Conservation (phyloP, 2,329 filamentous ascomycete genomes). For the Pseudopithomyces maydicus region DNA sequence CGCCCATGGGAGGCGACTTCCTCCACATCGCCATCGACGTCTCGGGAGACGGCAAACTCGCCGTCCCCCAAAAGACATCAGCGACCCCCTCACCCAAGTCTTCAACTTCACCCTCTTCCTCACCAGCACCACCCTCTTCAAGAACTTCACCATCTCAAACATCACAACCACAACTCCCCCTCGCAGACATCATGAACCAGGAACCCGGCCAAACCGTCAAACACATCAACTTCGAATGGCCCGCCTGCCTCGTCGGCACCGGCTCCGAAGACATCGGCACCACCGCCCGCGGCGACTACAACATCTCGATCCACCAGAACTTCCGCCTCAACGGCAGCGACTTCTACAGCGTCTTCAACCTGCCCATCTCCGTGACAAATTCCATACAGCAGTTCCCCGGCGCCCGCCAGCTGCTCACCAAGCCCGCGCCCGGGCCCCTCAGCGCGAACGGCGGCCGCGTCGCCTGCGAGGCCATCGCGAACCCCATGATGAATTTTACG, state of each 20-base stretch:
- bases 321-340: conserved; percentile 68
- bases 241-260: conserved; percentile 68
- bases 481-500: conserved; percentile 30
- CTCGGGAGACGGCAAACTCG: conserved; percentile 67
- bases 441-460: conserved; percentile 41
- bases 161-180: conserved; percentile 58
- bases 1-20: conserved; percentile 47
- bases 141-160: conserved; percentile 72
- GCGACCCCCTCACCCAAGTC: conserved; percentile 62
- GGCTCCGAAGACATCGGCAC: conserved; percentile 50
- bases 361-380: conserved; percentile 72
- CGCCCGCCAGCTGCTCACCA: conserved; percentile 35
- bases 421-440: conserved; percentile 40
- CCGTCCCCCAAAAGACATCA: conserved; percentile 60
- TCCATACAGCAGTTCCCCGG: conserved; percentile 54
- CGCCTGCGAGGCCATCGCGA: conserved; percentile 34
- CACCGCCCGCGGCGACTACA: conserved; percentile 66
- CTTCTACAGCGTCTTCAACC: conserved; percentile 72
- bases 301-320: conserved; percentile 74
- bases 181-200: conserved; percentile 67
- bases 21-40: conserved; percentile 72
- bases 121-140: conserved; percentile 64
- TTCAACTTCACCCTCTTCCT: conserved; percentile 71
- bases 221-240: conserved; percentile 75
- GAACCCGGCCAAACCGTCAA: conserved; percentile 73